Conservation (phyloP, 225 moss, liverwort and hornwort species). For the Marchantia polymorpha region DNA sequence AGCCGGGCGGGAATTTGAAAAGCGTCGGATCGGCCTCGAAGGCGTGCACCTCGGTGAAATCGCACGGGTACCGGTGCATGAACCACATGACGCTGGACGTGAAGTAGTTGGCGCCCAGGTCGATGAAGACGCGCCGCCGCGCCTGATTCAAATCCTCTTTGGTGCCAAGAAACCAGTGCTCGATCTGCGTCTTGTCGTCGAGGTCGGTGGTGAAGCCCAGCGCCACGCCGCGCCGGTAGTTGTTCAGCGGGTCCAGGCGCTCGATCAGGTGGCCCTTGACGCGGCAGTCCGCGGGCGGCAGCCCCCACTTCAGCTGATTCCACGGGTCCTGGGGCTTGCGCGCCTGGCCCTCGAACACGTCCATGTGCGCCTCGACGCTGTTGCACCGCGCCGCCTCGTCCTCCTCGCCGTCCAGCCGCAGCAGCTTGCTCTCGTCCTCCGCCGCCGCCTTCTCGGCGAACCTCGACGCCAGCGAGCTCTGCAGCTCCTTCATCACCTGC, state of each 20-base stretch:
- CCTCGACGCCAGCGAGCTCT: slow-evolving; percentile 20
- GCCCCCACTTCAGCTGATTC: slow-evolving; percentile 79
- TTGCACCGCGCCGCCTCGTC: neutral
- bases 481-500: neutral
- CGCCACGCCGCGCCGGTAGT: slow-evolving; percentile 64
- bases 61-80: slow-evolving; percentile 58
- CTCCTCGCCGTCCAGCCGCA: neutral
- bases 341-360: neutral
- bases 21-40: slow-evolving; percentile 49
- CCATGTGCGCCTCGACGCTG: slow-evolving; percentile 11
- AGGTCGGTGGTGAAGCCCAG: slow-evolving; percentile 48
- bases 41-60: slow-evolving; percentile 77
- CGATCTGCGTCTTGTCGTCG: slow-evolving; percentile 62
- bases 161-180: slow-evolving; percentile 64
- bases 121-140: slow-evolving; percentile 57
- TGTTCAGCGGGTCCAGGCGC: slow-evolving; percentile 54
- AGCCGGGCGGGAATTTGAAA: slow-evolving; percentile 46
- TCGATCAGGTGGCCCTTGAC: slow-evolving; percentile 87
- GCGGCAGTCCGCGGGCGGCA: slow-evolving; percentile 63
- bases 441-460: too few species aligned
- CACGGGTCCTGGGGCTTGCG: slow-evolving; percentile 41
- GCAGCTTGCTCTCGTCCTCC: neutral
- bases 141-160: slow-evolving; percentile 60
- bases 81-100: slow-evolving; percentile 61
- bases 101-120: slow-evolving; percentile 69